Evolutionary conservation across 139 green algal species (phyloP).

Genomic region (Parachlorella kessleri): DNA sequence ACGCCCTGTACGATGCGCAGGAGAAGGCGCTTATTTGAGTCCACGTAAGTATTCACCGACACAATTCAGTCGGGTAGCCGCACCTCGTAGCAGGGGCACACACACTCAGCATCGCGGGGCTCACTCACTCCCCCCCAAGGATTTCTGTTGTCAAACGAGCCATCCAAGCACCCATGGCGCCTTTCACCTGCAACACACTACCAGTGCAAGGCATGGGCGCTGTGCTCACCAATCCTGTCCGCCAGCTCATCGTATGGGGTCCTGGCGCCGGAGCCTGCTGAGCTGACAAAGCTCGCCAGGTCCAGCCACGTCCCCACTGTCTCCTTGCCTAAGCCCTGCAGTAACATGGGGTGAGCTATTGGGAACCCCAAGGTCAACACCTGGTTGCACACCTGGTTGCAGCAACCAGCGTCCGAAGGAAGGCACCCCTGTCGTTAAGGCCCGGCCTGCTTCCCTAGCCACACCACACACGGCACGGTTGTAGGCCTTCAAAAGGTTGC

Average conservation of each 20-base stretch:
- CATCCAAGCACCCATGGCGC: no score
- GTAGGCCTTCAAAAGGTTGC: no score
- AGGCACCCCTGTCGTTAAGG: no score
- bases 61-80: background rate
- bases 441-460: no score
- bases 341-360: no score
- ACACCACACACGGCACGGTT: no score
- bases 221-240: background rate
- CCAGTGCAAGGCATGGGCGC: background rate
- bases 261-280: background rate
- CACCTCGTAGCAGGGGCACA: background rate
- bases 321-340: background rate
- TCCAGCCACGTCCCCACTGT: slow-evolving; percentile 29
- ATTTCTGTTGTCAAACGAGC: no score
- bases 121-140: background rate
- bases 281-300: slow-evolving; percentile 38
- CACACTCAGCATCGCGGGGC: background rate
- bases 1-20: background rate
- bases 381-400: no score
- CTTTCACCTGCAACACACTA: background rate
- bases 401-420: no score
- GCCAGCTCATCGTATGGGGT: slow-evolving; percentile 38
- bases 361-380: no score
- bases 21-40: background rate
- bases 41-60: background rate